Evolutionary conservation across 2,329 filamentous ascomycete species (phyloP), one percentile per base, ranked within the genome.

Genomic region (Herpomyces periplanetae): DNA sequence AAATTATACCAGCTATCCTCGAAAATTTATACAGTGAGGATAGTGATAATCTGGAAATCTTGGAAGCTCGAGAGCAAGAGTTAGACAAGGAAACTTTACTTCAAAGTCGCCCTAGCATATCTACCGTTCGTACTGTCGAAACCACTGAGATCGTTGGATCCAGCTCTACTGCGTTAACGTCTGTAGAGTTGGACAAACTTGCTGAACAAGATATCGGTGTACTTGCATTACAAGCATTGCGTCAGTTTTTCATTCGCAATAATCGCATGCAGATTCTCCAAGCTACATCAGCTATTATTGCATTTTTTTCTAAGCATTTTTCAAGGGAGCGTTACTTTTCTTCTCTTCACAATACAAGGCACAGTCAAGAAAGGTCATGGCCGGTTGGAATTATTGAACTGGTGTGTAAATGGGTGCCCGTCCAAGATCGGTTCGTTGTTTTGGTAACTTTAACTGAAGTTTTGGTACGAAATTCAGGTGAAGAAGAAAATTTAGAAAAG

Each of bases 401-500:
- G 25, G 50, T 75, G 20, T 59, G 69, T 8, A 54, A 57, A 23
- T 91, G 73, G 71, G 63, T 71, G 1, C 71, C 80, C 0, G 73
- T 91, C 2, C 75, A 91, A 35, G 69, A 87, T 32, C 63, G 80
- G 20, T 91, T 85, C 40, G 56, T 75, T 15, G 80, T 91, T 22
- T 46, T 88, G 17, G 51, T 87, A 17, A 63, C 65, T 1, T 50
- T 63, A 2, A 57, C 84, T 41, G 73, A 88, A 28, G 52, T 51
- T 3, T 42, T 91, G 19, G 44, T 65, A 3, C 49, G 51, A 22
- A 56, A 52, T 17, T 54, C 58, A 1, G 46, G 73, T 13, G 49
- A 48, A 4, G 64, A 73, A 30, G 55, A 61, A 5, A 56, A 57
- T 16, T 37, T 88, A 13, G 48, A 55, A 17, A 56, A 64, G 21